Base-by-base conservation (phyloP, 2,329 filamentous ascomycete genomes). In the Paraconiothyrium brasiliense region DNA sequence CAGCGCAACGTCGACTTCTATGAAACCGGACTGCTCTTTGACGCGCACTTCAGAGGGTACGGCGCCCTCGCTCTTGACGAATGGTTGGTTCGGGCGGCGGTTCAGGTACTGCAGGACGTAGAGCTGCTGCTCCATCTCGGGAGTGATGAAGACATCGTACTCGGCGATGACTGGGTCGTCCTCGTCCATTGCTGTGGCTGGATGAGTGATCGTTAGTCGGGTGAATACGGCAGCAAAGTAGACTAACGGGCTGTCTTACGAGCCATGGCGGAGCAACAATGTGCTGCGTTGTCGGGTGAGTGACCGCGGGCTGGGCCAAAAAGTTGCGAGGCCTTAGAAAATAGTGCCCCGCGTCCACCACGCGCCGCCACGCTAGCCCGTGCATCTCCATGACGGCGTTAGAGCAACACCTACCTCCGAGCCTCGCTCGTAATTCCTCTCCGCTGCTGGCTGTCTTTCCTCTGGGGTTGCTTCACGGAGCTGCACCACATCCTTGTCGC, bases 61-160 rank as follows among this genome's bases (percentile, higher is more conserved):
- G 16, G 82, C 80, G 9, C 67, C 62, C 56, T 82, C 79, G 13
- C 80, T 75, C 24, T 87, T 84, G 58, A 86, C 86, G 79, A 91
- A 90, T 6, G 87, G 84, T 65, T 90, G 85, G 44, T 86, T 83
- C 60, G 87, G 83, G 43, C 84, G 84, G 65, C 92, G 91, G 80
- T 94, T 94, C 30, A 94, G 90, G 78, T 97, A 96, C 82, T 98
- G 94, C 49, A 99, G 87, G 65, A 98, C 87, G 71, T 94, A 90
- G 49, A 84, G 77, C 68, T 82, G 76, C 59, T 81, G 72, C 61
- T 81, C 76, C 62, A 93, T 87, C 67, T 90, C 86, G 24, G 92
- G 90, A 70, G 94, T 97, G 75, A 97, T 89, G 81, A 90, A 94
- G 78, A 98, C 88, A 74, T 92, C 87, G 85, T 97, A 98, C 69